Evolutionary conservation across 768 basidiomycete species (phyloP), one percentile per base, ranked within the genome.

Genomic region (Termitomyces sp.): DNA sequence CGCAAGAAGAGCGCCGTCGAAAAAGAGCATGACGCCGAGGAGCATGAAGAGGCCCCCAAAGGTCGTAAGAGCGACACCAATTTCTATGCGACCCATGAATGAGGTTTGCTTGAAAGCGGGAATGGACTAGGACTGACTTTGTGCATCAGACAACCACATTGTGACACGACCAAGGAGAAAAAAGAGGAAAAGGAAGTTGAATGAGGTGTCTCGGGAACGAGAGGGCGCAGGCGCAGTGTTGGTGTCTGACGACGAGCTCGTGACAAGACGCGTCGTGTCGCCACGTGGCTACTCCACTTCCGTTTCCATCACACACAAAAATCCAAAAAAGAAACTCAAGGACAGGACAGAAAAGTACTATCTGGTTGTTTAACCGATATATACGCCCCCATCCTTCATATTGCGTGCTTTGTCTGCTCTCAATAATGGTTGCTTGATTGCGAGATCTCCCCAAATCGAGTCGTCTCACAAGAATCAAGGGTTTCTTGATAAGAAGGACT

Each of bases 21-120:
- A 98, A 76, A 99, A 88, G 62, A 98, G 83, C 79, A 98, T 83
- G 44, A 99, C 87, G 28, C 97, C 97, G 40, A 99, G 80, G 67
- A 98, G 79, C 90, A 98, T 96, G 79, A 99, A 99, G 59, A 96
- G 78, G 40, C 82, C 87, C 54, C 97, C 97, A 66, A 97, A 97
- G 18, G 94, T 91, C 45, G 96, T 98, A 63, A 98, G 84, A 51
- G 93, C 95, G 58, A 98, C 95, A 64, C 96, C 94, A 65, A 97
- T 96, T 79, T 96, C 93, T 95, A 70, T 57, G 46, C 28, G 38
- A 6, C 22, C n/a, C 18, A 55, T 57, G 56, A 60, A 52, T 53
- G 45, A 50, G 46, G 32, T 33, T 50, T 41, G 28, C 30, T n/a
- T 24, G 20, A 13, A 26, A 41, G n/a, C n/a, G 41, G 18, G 18